Evolutionary conservation across 208 protist genomes (phyloP), one percentile per base, ranked within the genome.

Genomic region (Crithidia sp.): DNA sequence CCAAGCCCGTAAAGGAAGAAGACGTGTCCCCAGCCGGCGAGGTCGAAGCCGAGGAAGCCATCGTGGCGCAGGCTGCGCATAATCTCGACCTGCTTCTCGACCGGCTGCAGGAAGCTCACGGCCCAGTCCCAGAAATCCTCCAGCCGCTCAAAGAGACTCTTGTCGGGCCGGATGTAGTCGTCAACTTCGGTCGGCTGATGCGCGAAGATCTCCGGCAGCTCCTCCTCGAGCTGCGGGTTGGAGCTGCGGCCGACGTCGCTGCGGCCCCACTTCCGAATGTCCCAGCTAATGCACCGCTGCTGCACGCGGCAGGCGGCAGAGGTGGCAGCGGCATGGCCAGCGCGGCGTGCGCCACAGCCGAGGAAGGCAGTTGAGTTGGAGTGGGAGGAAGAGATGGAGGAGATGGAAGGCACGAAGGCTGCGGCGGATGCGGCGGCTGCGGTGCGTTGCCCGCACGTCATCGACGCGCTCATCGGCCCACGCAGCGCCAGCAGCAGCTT

Each of bases 121-220:
- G 84, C 84, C 86, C 88, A 96, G 73, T 96, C 91, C 89, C 91
- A 96, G 60, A 94, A 91, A 70, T 96, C 91, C 64, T 96, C 88
- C 50, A 96, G 50, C 7, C 81, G 78, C 74, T 96, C 91, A 78
- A 96, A 96, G 4, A 85, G 66, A 56, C 85, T 94, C 72, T 91
- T 89, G 45, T 96, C 88, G 17, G 91, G 91, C 0, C 87, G 85
- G 56, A 96, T 96, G 77, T 94, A 96, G 66, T 96, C 89, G 65
- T 96, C 88, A 73, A 96, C 85, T 59, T 96, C 91, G 16, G 80
- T 71, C 16, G 91, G 91, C 75, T 93, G 87, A 62, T 86, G 68
- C n/a, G 87, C 85, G 59, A 96, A 96, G 50, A 96, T 90, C 14
- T 96, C 88, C 2, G 91, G 91, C 67, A 96, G 76, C 74, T 96